Percentiles rank a stretch among this genome's conserved stretches.
These are phyloP conservation scores for Globisporangium nunn DNA, from an alignment of 352 stramenopile species.

Conservation along the genomic window DNA sequence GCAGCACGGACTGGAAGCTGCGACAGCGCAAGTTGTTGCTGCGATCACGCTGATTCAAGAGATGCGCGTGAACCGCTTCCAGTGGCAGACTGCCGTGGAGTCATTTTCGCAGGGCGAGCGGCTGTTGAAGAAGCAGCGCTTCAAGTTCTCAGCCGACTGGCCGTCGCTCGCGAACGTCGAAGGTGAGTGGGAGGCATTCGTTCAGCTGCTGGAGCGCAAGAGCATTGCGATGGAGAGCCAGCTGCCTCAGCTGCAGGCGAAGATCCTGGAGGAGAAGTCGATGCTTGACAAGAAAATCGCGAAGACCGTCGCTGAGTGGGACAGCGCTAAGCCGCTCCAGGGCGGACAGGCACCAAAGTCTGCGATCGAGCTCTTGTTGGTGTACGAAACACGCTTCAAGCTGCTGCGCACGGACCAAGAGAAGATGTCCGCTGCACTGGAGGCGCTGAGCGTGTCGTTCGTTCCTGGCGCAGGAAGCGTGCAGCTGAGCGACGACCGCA, in stretches of 20 bases:
- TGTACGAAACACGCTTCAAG: constrained; percentile 84
- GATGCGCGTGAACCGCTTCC: constrained; percentile 62
- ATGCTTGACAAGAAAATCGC: constrained; percentile 77
- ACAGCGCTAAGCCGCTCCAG: constrained; percentile 73
- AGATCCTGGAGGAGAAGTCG: constrained; percentile 95
- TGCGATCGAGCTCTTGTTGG: constrained; percentile 70
- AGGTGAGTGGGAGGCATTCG: constrained; percentile 95
- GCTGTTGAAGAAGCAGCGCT: constrained; percentile 94
- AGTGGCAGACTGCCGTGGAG: constrained; percentile 77
- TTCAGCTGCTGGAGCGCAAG: constrained; percentile 85
- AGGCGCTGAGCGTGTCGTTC: constrained; percentile 91
- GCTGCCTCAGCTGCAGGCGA: constrained; percentile 94
- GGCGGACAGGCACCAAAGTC: constrained; percentile 59
- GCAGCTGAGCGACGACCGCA: constrained; percentile 70
- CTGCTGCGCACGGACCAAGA: constrained; percentile 88
- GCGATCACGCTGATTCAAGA: constrained; percentile 88
- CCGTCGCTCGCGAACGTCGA: constrained; percentile 94
- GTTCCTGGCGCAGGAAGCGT: constrained; percentile 35
- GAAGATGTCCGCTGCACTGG: constrained; percentile 92
- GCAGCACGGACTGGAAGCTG: constrained; percentile 91
- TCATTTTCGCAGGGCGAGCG: constrained; percentile 93
- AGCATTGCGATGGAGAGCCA: constrained; percentile 94
- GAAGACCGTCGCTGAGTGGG: constrained; percentile 75
- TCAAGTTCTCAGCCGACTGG: constrained; percentile 94
- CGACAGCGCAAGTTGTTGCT: constrained; percentile 94